Percentiles rank a stretch among this genome's conserved stretches.
Conservation (phyloP, 129 eudicot species). For the Smallanthus sonchifolius region DNA sequence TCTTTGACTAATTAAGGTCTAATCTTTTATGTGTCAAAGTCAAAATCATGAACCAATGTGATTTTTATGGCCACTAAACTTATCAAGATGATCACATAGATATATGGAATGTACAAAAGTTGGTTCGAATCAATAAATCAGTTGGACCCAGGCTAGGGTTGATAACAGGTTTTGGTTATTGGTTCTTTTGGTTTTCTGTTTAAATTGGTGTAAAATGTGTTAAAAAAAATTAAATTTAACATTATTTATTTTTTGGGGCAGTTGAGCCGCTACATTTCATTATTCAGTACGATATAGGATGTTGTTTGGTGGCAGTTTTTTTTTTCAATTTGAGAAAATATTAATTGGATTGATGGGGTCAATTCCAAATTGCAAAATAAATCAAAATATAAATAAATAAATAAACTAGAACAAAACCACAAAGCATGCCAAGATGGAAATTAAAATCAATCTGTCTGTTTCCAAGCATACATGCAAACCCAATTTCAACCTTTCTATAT, state of each 20-base stretch:
- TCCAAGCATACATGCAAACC: too few species aligned
- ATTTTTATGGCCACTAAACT: background rate
- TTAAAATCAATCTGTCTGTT: too few species aligned
- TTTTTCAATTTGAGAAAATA: background rate
- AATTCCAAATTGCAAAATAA: background rate
- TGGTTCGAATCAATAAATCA: background rate
- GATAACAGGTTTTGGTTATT: background rate
- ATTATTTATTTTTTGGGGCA: conserved; percentile 6
- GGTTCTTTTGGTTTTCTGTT: conserved; percentile 4
- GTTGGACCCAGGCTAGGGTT: background rate
- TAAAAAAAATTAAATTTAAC: background rate
- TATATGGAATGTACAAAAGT: background rate
- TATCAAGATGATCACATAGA: background rate
- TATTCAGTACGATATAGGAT: conserved; percentile 4
- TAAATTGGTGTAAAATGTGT: background rate
- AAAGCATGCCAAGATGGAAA: too few species aligned
- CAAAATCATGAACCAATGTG: conserved; percentile 1
- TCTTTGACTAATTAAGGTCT: background rate
- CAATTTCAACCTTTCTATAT: too few species aligned
- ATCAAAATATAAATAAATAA: too few species aligned
- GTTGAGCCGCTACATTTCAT: conserved; percentile 27
- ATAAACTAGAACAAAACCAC: too few species aligned
- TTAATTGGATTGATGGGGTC: background rate
- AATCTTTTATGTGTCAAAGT: background rate
- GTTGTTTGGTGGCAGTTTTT: conserved; percentile 11